Percentiles rank a stretch among this genome's conserved stretches.
Conservation (phyloP, 2,329 filamentous ascomycete species). For the Incumbomyces lentus region DNA sequence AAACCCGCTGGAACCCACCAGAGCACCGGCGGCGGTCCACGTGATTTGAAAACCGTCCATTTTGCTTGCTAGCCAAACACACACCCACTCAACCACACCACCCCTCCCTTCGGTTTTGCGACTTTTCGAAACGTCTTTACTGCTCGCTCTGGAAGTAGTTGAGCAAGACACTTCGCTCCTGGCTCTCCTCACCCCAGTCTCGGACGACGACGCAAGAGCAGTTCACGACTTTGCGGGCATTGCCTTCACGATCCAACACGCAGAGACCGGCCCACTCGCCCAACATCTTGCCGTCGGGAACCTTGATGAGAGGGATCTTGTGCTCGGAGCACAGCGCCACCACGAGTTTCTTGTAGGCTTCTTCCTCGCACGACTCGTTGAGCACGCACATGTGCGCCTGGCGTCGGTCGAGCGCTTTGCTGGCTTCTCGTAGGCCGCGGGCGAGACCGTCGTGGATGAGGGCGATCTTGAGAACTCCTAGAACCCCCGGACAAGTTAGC, state of each 20-base stretch:
- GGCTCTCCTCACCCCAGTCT: slow-evolving; percentile 99
- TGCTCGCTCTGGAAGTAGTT: slow-evolving; percentile 97
- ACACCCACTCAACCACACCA: too few relatives aligned
- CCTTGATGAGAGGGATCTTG: slow-evolving; percentile 99
- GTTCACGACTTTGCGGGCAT: slow-evolving; percentile 99
- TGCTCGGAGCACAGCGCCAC: slow-evolving; percentile 98
- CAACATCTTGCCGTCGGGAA: slow-evolving; percentile 98
- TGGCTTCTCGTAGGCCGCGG: slow-evolving; percentile 94
- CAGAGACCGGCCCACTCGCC: slow-evolving; percentile 99
- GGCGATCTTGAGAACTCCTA: slow-evolving; percentile 83
- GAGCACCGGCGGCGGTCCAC: too few relatives aligned
- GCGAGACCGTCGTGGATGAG: slow-evolving; percentile 99
- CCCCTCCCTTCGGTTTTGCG: too few relatives aligned
- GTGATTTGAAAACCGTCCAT: too few relatives aligned
- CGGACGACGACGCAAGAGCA: slow-evolving; percentile 99
- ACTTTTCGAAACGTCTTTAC: too few relatives aligned
- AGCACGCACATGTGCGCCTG: slow-evolving; percentile 99
- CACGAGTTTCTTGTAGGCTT: slow-evolving; percentile 99
- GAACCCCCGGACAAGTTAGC: too few relatives aligned
- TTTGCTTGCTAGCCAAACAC: too few relatives aligned
- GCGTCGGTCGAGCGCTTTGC: slow-evolving; percentile 96
- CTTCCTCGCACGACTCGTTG: slow-evolving; percentile 99
- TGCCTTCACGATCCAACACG: slow-evolving; percentile 97
- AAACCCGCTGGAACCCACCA: too few relatives aligned
- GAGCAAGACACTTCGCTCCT: slow-evolving; percentile 96